Base-by-base conservation (phyloP, 805 yeast genomes). In the Metschnikowia rubicola region DNA sequence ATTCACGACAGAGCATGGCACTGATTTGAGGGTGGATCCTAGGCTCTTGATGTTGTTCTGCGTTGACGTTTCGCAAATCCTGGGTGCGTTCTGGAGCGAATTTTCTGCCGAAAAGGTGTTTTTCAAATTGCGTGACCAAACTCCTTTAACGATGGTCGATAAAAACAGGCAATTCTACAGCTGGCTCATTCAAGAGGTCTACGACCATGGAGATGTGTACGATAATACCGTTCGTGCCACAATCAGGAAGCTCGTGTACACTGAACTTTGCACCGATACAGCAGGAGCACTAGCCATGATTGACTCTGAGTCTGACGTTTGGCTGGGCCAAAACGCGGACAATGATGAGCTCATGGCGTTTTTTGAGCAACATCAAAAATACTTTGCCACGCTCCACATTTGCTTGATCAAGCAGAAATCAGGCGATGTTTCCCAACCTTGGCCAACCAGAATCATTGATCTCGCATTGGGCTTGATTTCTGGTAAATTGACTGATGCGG, bases 271-370 rank as follows among this genome's bases (percentile, higher is more conserved):
- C 11, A 10, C 30, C 3, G 13, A 30, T n/a, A n/a, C 44, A 2
- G 12, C 9, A 10, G 44, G 41, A 5, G 28, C 42, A 6, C 28
- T 53, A 13, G 21, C 36, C 12, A 15, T 42, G 32, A 13, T 52
- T 12, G 47, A 46, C 21, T 15, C 41, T 3, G 59, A 55, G 29
- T 19, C 34, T 9, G 46, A 41, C 10, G 6, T 30, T 2, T 55
- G 59, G 59, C 43, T 33, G 41, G 51, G 45, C 33, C 51, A 51
- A 26, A 47, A 42, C 21, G 41, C 39, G 10, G 17, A 28, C 2
- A 55, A 48, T 38, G 48, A 49, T 10, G 70, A 30, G 13, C 41
- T 55, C 29, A 21, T 46, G 30, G 31, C 21, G 8, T 40, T 38
- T 34, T 51, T 55, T n/a, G 33, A 43, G n/a, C 8, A 29, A 3